Base-by-base conservation (phyloP, 345 rosid species). In the Citrus australasica region DNA sequence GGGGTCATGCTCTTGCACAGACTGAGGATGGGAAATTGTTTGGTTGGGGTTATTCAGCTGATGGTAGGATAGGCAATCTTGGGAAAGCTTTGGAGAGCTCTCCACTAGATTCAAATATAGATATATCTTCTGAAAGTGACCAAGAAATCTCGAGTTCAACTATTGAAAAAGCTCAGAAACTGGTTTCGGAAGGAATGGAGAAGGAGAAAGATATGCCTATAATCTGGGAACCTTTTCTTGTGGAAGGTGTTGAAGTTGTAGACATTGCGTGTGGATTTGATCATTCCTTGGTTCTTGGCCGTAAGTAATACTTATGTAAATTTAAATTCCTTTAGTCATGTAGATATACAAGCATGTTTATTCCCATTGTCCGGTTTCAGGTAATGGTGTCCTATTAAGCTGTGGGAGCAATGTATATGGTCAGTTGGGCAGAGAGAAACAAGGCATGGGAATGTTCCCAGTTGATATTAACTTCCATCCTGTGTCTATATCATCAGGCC, bases 21-120 rank as follows among this genome's bases (percentile, higher is more conserved):
- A 86, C 94, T 33, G 81, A 83, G 37, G 97, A 92, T 60, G 95
- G 95, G 32, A 91, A 86, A 55, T 82, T 94, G 78, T 96, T 88
- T 72, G 97, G 94, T 19, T 96, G 99, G 98, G 98, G 97, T 81
- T 94, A 92, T 85, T 90, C 85, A 32, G 97, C 99, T 40, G 97
- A 96, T 86, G 98, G 97, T 64, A 82, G 95, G 83, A 75, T 94
- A 51, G 98, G 98, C 67, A 90, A 84, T 79, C 82, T 88, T 0
- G 91, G 90, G 5, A 80, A 85, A 70, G 30, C 82, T 55, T 83
- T 82, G 72, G 90, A 85, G 82, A 82, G 60, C 2, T 92, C 97
- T 79, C 77, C 79, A 6, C 82, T 93, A n/a, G 98, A 92, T 80
- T 86, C 92, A 17, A 25, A 67, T 40, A 66, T 80, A 13, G 73